Base-by-base conservation (phyloP, 306 rosid species). In the Castanea sativa region DNA sequence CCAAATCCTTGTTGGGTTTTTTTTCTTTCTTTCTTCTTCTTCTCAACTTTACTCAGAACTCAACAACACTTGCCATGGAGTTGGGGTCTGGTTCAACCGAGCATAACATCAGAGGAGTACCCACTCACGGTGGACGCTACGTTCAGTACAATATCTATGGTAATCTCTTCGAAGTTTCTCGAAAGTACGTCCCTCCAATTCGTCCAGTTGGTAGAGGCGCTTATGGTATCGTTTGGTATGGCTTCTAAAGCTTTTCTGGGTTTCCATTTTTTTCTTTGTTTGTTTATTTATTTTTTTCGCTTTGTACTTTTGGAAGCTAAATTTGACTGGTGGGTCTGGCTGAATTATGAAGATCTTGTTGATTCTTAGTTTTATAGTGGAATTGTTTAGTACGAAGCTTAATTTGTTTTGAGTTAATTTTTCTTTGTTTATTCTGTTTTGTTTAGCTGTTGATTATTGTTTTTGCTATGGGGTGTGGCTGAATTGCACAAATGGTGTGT, bases 131-230 rank as follows among this genome's bases (percentile, higher is more conserved):
- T 6, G 99, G 94, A 69, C 89, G 88, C 41, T 92, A 92, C 32
- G 73, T 90, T 76, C 97, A 88, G 83, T 95, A 95, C 86, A 95
- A 95, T 77, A 84, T 95, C 78, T 91, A 91, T 69, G 98, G 98
- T 11, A 95, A 92, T 65, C 91, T 92, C 76, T 95, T 95, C 45
- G 99, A 92, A 82, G 99, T 91, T 82, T 89, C 98, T 1, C 88
- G 81, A 20, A 95, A 95, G 89, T 95, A 95, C 76, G 88, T 90
- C 38, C 99, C 99, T 70, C 99, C 99, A 6, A 87, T 95, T 71
- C 87, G 97, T 35, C 99, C 99, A 11, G 92, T 95, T 41, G 99
- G 99, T 6, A 90, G 98, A 90, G 98, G 99, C 5, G 99, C 99
- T 82, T 87, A 90, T 81, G 99, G 98, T 73, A 88, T 95, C 78